Evolutionary conservation across 257 asterid genomes (phyloP), one percentile per base, ranked within the genome.

Genomic region (Solanum gandarillasii): DNA sequence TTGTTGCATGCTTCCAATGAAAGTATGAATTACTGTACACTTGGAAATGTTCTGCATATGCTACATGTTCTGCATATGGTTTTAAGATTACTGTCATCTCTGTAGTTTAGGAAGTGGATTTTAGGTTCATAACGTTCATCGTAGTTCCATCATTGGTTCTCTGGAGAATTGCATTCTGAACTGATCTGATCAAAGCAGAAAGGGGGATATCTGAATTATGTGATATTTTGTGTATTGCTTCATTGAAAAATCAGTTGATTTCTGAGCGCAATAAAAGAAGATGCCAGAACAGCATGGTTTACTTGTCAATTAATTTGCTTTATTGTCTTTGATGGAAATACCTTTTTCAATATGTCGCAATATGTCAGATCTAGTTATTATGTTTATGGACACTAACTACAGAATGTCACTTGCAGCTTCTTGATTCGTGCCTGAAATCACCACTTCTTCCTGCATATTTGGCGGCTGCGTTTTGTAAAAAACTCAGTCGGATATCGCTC

Each of bases 401-500:
- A 73, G 18, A 83, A 35, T 85, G 88, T 74, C 85, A 70, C 91
- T 55, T 82, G 82, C 98, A 97, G 99, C 98, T 97, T 87, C 93
- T 97, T 87, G 99, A 97, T 91, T 93, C 97, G 20, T 94, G 99
- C 93, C 91, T 97, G 93, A 97, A 94, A 89, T 97, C 99, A 73
- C 92, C 99, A 34, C 98, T 96, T 88, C 98, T 97, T 91, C 98
- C 99, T 13, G 99, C 99, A 23, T 97, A 97, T 92, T 91, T 96
- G 93, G 98, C 98, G 48, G 98, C 99, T 90, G 93, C 99, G 60
- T 97, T 95, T 90, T 95, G 98, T 88, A 97, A 97, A 93, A 97
- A 93, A 89, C 88, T 97, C 91, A 95, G 99, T 88, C 94, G 98
- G 87, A 94, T 97, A 83, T 95, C 97, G 32, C 94, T 95, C 87